Base-by-base conservation (phyloP, 257 asterid genomes). In the Phtheirospermum japonicum region DNA sequence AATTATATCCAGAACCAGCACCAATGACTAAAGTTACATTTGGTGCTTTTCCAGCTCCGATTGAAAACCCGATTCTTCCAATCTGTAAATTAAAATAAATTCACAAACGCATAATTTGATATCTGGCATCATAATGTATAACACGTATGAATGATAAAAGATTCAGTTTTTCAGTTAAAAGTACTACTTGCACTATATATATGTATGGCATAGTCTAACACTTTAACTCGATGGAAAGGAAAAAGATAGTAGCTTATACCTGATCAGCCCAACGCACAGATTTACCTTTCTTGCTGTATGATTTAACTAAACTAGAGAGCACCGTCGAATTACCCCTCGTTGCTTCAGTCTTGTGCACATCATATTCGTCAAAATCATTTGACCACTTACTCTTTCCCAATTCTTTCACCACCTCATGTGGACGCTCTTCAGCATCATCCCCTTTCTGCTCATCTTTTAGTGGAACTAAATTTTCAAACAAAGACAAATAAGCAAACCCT, bases 311-410 rank as follows among this genome's bases (percentile, higher is more conserved):
- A 63, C 84, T 77, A 69, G 91, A 71, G 71, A 77, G 76, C 58
- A 77, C 66, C 64, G 69, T 71, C 45, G 80, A 69, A 30, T 79
- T 89, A 76, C 71, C 71, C 53, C 50, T 43, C 48, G 73, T 52
- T 9, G 45, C 65, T 77, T 82, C 74, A 66, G 67, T 59, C 71
- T 72, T 76, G 33, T 45, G 78, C 59, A 55, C 60, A 57, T 82
- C 86, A 57, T 86, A 94, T 39, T 85, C 99, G 30, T 89, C 95
- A 74, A 86, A 79, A 79, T 78, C 86, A 73, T 80, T 82, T 52
- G 96, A 92, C 97, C 99, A 92, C 75, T 92, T 92, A 70, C 99
- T 92, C 82, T 85, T 89, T 59, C 93, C 81, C 77, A 92, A 77
- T 68, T 77, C 97, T 75, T 82, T 92, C 75, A 79, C 83, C 67